Evolutionary conservation across 805 yeast genomes (phyloP).

Genomic region (Maudiozyma serrabonitensis): DNA sequence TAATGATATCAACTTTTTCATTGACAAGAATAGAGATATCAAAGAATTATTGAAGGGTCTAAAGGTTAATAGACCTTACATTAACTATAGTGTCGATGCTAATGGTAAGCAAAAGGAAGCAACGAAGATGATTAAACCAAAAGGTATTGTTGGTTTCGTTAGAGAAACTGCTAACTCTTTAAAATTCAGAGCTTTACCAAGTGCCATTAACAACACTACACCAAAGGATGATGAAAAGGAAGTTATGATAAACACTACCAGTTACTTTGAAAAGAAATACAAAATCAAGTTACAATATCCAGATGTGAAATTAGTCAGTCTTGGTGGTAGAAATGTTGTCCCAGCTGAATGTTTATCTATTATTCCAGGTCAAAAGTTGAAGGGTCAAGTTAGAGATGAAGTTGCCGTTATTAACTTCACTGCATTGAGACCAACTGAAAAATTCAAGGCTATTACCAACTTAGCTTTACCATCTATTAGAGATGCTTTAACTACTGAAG

Average conservation of each 20-base stretch:
- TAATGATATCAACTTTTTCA: constrained; percentile 13
- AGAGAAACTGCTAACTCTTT: constrained; percentile 16
- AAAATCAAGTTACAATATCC: constrained; percentile 15
- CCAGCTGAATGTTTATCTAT: constrained; percentile 18
- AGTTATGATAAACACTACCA: constrained; percentile 8
- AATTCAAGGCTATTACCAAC: constrained; percentile 12
- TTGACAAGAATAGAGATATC: constrained; percentile 11
- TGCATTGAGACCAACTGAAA: constrained; percentile 15
- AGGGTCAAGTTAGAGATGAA: constrained; percentile 12
- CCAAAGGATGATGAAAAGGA: constrained; percentile 7
- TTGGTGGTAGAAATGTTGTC: constrained; percentile 13
- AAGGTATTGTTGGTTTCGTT: constrained; percentile 12
- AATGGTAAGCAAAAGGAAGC: constrained; percentile 16
- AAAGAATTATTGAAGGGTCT: constrained; percentile 13
- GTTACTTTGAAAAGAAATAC: constrained; percentile 13
- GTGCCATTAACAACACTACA: constrained; percentile 6
- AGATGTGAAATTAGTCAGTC: constrained; percentile 11
- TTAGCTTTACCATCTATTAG: constrained; percentile 15
- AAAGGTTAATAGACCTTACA: constrained; percentile 15
- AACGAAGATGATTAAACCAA: constrained; percentile 7
- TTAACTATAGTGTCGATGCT: constrained; percentile 16
- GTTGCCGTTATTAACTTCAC: constrained; percentile 13
- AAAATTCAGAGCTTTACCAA: constrained; percentile 10
- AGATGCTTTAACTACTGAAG: constrained; percentile 8
- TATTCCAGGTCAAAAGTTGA: constrained; percentile 18